A percentile compares a stretch with the other conserved stretches of the same genome.
Conservation (phyloP, 169 alveolate species). For the Plasmodium cynomolgi region DNA sequence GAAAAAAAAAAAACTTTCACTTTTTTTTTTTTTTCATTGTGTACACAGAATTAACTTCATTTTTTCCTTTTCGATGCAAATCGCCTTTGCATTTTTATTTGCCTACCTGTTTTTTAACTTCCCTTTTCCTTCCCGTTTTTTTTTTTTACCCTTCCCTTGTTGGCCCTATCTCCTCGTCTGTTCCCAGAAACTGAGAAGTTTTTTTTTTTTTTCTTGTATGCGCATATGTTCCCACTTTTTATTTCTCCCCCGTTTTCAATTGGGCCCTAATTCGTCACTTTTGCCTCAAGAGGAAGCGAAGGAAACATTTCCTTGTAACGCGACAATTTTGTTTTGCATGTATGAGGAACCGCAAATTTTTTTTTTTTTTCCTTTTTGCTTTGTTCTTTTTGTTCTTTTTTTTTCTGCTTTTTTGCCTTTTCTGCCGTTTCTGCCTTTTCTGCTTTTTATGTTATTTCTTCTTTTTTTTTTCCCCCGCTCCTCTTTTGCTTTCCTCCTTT, state of each 20-base stretch:
- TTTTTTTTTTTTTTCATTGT: not conserved
- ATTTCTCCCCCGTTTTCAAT: not conserved
- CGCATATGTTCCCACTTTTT: not conserved
- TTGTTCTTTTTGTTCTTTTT: not conserved
- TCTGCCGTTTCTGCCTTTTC: not conserved
- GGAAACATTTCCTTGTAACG: not conserved
- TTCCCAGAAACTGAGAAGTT: not conserved
- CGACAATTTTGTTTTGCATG: not conserved
- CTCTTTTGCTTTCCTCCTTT: not conserved
- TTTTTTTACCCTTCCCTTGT: not conserved
- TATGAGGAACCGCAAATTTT: not conserved
- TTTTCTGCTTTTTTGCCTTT: not conserved
- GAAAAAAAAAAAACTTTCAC: not conserved
- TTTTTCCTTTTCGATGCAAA: not conserved
- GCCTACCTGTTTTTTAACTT: not conserved
- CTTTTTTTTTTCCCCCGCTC: not conserved
- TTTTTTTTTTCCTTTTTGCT: not conserved
- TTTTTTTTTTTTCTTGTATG: not conserved
- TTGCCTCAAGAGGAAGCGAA: not conserved
- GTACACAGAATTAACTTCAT: slow-evolving; percentile 1
- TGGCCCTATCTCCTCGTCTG: not conserved
- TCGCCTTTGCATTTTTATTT: not conserved
- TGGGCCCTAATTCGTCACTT: not conserved
- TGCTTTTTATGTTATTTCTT: not conserved
- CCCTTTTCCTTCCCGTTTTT: not conserved